Evolutionary conservation across 2,329 filamentous ascomycete genomes (phyloP).

Genomic region (Diaporthe longicolla): DNA sequence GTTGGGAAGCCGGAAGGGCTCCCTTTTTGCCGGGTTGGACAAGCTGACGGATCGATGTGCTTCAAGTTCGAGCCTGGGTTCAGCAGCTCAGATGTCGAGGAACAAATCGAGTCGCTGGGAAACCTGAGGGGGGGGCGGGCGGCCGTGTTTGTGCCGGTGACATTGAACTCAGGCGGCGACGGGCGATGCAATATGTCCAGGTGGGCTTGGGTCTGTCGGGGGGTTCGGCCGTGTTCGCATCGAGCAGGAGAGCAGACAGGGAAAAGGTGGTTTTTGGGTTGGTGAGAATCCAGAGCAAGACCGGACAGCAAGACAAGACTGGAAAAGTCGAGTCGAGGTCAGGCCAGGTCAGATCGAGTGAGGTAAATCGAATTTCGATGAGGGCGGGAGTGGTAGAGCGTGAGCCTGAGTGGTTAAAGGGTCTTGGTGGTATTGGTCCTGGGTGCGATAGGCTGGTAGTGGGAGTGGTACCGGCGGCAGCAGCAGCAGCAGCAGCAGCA

Average conservation of each 20-base stretch:
- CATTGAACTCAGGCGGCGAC: conserved; percentile 11
- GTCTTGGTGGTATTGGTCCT: conserved; percentile 26
- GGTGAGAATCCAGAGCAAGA: background rate
- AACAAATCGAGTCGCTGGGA: conserved; percentile 5
- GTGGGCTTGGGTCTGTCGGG: conserved; percentile 12
- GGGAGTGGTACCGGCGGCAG: background rate
- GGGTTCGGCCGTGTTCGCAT: conserved; percentile 12
- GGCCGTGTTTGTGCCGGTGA: background rate
- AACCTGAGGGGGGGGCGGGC: background rate
- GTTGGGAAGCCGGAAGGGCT: background rate
- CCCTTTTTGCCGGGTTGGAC: background rate
- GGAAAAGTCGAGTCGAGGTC: background rate
- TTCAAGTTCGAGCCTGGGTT: background rate
- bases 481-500: background rate
- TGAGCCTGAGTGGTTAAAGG: background rate
- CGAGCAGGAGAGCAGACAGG: conserved; percentile 4
- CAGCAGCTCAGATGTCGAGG: background rate
- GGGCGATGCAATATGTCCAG: background rate
- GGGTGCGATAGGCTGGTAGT: background rate
- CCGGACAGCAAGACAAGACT: background rate
- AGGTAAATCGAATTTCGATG: conserved; percentile 23
- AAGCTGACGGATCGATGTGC: background rate
- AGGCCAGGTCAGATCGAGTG: conserved; percentile 7
- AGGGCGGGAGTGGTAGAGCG: background rate
- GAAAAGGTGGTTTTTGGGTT: background rate